Base-by-base conservation (phyloP, 2,329 filamentous ascomycete genomes). In the Drechslerella coelobrocha region DNA sequence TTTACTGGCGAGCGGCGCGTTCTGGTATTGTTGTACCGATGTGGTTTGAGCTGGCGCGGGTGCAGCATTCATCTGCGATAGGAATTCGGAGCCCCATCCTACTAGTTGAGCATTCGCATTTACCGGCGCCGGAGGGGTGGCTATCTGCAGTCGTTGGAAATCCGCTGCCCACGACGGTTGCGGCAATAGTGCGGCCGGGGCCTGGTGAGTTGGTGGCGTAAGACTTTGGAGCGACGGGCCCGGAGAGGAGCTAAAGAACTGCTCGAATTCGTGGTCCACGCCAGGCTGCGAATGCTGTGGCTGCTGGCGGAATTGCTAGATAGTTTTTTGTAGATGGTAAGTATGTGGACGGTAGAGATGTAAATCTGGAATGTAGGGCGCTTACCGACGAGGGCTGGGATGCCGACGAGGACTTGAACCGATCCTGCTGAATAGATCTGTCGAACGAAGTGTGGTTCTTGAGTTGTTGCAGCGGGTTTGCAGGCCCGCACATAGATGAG, bases 381-480 rank as follows among this genome's bases (percentile, higher is more conserved):
- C 79, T 72, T 78, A 87, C 86, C 78, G 87, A 84, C 53, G 81
- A 79, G 21, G 57, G 37, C 45, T 62, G 50, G 47, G 84, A 81
- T 56, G 83, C 80, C 60, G 83, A 81, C 68, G 84, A 83, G 8
- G 82, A 80, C 34, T 82, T 79, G 50, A 89, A 76, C 55, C 88
- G 86, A 78, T 92, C 89, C 78, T 91, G 89, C 77, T 92, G 89
- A 52, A 89, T 81, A 8, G 87, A 87, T 60, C 88, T 83, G 77
- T 92, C 88, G 72, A 85, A 83, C 52, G 87, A 83, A 9, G 85
- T 81, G 78, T 91, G 89, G 75, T 88, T 87, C 75, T 88, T 84
- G 77, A 92, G 86, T 76, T 84, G 88, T 78, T 91, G 89, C 56
- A 90, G 84, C 73, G 88, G 84, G 79, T 89, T 91, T 10, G 89